Percentiles rank a stretch among this genome's conserved stretches.
Conservation (phyloP, 768 basidiomycete genomes). For the Phaffia australis region DNA sequence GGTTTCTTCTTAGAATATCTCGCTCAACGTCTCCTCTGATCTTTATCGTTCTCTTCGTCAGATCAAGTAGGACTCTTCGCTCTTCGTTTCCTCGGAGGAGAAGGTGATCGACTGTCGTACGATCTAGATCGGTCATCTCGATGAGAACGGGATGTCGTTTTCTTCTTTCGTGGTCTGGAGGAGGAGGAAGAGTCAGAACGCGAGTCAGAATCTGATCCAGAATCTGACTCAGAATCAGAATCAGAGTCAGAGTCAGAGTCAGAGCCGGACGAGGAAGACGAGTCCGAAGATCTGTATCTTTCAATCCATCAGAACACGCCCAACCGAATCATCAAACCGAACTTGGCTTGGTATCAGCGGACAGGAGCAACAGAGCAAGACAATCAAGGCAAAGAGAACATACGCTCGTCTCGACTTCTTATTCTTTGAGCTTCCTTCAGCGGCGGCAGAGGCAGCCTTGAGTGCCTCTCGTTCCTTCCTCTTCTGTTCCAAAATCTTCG, state of each 20-base stretch:
- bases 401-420: constrained; percentile 5
- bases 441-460: constrained; percentile 16
- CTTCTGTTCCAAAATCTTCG: constrained; percentile 69
- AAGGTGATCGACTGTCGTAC: no score
- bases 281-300: constrained; percentile 33
- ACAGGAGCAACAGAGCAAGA: neutral
- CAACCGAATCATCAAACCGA: neutral
- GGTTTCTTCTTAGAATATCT: no score
- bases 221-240: constrained; percentile 30
- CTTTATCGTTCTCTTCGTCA: no score
- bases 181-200: constrained; percentile 42
- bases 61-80: no score
- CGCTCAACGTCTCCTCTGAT: no score
- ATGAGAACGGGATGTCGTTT: neutral
- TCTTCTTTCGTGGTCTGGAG: neutral
- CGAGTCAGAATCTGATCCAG: constrained; percentile 44
- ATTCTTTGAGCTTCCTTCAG: constrained; percentile 25
- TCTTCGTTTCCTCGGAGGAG: no score
- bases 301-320: neutral
- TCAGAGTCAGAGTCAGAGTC: constrained; percentile 40
- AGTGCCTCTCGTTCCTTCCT: constrained; percentile 59
- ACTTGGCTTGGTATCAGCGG: no score
- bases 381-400: no score
- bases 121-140: no score
- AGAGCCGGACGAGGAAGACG: constrained; percentile 30